A percentile compares a stretch with the other conserved stretches of the same genome.
phyloP scores from a whole-genome alignment of 257 asterid species.

The Haberlea rhodopensis region DNA sequence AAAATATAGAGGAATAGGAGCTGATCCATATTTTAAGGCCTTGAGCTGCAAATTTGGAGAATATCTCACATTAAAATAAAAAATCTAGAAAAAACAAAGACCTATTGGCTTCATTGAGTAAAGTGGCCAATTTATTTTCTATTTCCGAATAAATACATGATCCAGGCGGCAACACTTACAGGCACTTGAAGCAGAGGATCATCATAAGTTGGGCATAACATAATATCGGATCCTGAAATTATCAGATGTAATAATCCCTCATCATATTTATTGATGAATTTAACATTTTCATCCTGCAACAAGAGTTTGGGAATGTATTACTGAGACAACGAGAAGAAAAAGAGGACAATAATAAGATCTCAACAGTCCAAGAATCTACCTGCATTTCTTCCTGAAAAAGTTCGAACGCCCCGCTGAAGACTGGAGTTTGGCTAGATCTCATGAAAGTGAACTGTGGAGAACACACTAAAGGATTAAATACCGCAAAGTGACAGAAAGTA shows the following conservation, averaged over 20 bases:
- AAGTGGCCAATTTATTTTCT: conserved; percentile 1
- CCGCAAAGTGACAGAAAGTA: background rate
- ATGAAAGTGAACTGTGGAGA: conserved; percentile 62
- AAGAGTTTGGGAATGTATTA: background rate
- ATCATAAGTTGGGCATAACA: conserved; percentile 65
- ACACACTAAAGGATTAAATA: conserved; percentile 21
- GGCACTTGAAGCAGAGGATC: conserved; percentile 69
- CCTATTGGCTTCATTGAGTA: too few relatives aligned
- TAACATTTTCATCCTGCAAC: conserved; percentile 53
- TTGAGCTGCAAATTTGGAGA: conserved; percentile 43
- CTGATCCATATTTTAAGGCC: conserved; percentile 70
- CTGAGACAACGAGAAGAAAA: background rate
- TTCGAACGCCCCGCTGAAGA: conserved; percentile 33
- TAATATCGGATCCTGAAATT: conserved; percentile 69
- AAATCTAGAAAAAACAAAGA: too few relatives aligned
- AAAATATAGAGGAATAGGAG: conserved; percentile 47
- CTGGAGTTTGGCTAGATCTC: conserved; percentile 41
- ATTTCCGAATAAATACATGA: background rate
- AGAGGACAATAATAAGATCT: conserved; percentile 18
- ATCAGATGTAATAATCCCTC: conserved; percentile 63
- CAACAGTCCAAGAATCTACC: conserved; percentile 39
- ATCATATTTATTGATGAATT: conserved; percentile 52
- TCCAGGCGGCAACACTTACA: conserved; percentile 36
- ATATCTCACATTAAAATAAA: background rate
- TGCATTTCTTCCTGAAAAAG: conserved; percentile 47